phyloP scores from a whole-genome alignment of 2,329 filamentous ascomycete genomes.

The Exophiala xenobiotica region DNA sequence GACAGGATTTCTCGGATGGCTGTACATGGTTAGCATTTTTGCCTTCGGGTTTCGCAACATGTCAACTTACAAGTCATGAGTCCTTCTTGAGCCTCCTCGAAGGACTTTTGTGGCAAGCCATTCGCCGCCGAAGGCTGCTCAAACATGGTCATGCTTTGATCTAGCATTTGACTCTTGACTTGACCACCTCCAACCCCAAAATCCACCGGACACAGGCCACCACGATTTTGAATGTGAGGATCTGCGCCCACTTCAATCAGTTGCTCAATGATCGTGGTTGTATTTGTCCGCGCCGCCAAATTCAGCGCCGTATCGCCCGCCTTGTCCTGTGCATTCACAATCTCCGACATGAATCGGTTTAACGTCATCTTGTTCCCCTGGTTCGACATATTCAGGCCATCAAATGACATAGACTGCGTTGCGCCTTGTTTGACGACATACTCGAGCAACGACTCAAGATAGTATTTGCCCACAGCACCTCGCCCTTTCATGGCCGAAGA shows the following conservation, averaged over 20 bases:
- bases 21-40: conserved; percentile 43
- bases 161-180: conserved; percentile 48
- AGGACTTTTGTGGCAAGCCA: conserved; percentile 44
- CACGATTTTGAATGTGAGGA: conserved; percentile 85
- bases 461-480: conserved; percentile 88
- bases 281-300: conserved; percentile 87
- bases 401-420: conserved; percentile 40
- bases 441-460: conserved; percentile 88
- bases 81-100: conserved; percentile 47
- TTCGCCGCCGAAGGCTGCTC: conserved; percentile 35
- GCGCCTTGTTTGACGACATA: conserved; percentile 88
- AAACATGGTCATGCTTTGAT: conserved; percentile 46
- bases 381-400: conserved; percentile 36
- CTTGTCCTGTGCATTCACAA: conserved; percentile 93
- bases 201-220: conserved; percentile 84
- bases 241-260: conserved; percentile 92
- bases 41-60: neutral
- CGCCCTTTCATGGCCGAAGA: conserved; percentile 94
- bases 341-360: conserved; percentile 91
- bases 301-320: conserved; percentile 94
- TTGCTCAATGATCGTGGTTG: conserved; percentile 93
- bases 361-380: conserved; percentile 65
- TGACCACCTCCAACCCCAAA: conserved; percentile 82
- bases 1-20: conserved; percentile 81
- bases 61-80: conserved; percentile 43